Conservation (phyloP, 306 rosid species). For the Vigna nakashimae region DNA sequence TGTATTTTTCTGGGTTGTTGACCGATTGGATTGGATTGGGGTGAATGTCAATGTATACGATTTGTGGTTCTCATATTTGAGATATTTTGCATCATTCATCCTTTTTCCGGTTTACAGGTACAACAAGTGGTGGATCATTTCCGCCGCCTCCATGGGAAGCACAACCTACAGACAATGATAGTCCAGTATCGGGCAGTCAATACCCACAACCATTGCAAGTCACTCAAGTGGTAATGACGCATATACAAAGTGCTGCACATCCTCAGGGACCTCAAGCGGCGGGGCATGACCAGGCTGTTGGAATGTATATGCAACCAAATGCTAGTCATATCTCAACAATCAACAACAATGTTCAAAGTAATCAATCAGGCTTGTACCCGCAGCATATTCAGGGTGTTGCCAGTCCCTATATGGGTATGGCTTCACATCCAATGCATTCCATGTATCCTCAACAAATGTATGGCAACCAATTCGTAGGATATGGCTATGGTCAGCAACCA, state of each 20-base stretch:
- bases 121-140: conserved; percentile 67
- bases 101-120: conserved; percentile 55
- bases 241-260: conserved; percentile 52
- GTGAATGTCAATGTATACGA: conserved; percentile 36
- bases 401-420: conserved; percentile 68
- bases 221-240: conserved; percentile 66
- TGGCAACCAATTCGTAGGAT: conserved; percentile 70
- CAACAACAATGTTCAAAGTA: conserved; percentile 64
- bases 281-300: conserved; percentile 66
- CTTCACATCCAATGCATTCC: conserved; percentile 64
- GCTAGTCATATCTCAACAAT: conserved; percentile 62
- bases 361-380: conserved; percentile 64
- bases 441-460: conserved; percentile 80
- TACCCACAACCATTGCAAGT: conserved; percentile 79
- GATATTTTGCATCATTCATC: conserved; percentile 30
- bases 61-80: conserved; percentile 24
- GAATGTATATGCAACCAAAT: conserved; percentile 77
- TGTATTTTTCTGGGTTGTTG: conserved; percentile 37
- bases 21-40: conserved; percentile 29
- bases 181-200: conserved; percentile 63
- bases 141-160: conserved; percentile 99
- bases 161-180: conserved; percentile 66
- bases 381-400: conserved; percentile 55
- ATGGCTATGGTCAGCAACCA: conserved; percentile 84
- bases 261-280: conserved; percentile 71